Evolutionary conservation across 2,329 filamentous ascomycete species (phyloP).

Genomic region (Alternaria dauci): DNA sequence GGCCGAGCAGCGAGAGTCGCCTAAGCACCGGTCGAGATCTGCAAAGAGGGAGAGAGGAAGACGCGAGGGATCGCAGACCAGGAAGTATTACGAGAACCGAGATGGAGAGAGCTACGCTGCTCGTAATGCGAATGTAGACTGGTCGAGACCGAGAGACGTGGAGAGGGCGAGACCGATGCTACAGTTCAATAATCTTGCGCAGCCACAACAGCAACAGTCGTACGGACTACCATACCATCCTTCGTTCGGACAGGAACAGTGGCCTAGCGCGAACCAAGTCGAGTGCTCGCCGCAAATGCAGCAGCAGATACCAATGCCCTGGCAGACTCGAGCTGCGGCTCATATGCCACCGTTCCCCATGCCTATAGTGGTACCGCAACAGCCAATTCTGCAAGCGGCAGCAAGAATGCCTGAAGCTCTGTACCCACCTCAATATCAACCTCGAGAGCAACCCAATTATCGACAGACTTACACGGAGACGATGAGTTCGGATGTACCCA

Average conservation of each 20-base stretch:
- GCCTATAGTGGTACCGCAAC: not conserved
- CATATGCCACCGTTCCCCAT: not conserved
- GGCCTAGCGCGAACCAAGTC: not conserved
- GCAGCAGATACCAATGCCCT: not conserved
- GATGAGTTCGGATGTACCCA: constrained; percentile 3
- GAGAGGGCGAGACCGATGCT: constrained; percentile 6
- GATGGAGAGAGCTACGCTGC: not conserved
- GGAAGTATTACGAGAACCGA: not conserved
- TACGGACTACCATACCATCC: constrained; percentile 4
- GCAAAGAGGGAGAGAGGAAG: constrained; percentile 2
- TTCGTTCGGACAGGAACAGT: not conserved
- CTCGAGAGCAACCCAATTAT: constrained; percentile 1
- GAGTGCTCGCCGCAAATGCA: not conserved
- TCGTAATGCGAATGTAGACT: not conserved
- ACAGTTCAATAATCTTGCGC: constrained; percentile 1
- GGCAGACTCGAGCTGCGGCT: constrained; percentile 4
- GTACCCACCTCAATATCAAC: constrained; percentile 4
- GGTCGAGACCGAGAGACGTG: constrained; percentile 1
- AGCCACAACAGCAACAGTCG: constrained; percentile 6
- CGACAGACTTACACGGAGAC: constrained; percentile 3
- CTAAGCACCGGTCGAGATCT: constrained; percentile 8
- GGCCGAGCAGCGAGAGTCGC: constrained; percentile 6
- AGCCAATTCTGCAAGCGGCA: not conserved
- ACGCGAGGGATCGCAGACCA: constrained; percentile 1
- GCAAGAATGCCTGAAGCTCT: constrained; percentile 7